Evolutionary conservation across 2,329 filamentous ascomycete genomes (phyloP).

Genomic region (Exophiala oligosperma): DNA sequence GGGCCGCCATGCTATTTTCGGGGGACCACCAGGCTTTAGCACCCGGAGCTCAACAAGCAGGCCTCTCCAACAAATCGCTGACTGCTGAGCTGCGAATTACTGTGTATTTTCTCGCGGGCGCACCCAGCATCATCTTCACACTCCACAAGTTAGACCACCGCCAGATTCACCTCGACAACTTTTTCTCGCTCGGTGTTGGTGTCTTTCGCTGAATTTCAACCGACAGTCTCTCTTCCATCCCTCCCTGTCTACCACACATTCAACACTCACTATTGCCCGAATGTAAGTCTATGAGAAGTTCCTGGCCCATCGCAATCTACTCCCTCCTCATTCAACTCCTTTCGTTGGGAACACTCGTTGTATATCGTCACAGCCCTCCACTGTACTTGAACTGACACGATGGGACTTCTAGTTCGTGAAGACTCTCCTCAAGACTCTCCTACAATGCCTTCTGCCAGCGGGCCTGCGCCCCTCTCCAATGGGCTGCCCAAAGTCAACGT

Average conservation of each 20-base stretch:
- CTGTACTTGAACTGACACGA: slow-evolving; percentile 21
- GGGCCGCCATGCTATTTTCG: slow-evolving; percentile 29
- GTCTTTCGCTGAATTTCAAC: slow-evolving; percentile 16
- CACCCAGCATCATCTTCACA: slow-evolving; percentile 17
- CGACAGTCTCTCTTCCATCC: slow-evolving; percentile 1
- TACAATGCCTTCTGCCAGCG: slow-evolving; percentile 47
- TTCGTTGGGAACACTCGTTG: slow-evolving; percentile 1
- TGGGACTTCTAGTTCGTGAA: slow-evolving; percentile 27
- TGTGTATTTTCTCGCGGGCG: slow-evolving; percentile 5
- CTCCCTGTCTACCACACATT: slow-evolving; percentile 1
- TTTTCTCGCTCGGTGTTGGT: slow-evolving; percentile 10
- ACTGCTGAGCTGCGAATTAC: background rate
- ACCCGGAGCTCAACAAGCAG: slow-evolving; percentile 27
- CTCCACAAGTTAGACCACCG: slow-evolving; percentile 8
- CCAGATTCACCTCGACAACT: slow-evolving; percentile 8
- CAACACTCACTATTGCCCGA: slow-evolving; percentile 13
- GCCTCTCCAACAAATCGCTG: too few relatives aligned
- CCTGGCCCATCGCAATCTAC: slow-evolving; percentile 8
- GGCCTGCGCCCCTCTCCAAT: slow-evolving; percentile 41
- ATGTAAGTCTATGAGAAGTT: slow-evolving; percentile 17
- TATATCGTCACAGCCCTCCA: slow-evolving; percentile 4
- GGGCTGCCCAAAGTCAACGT: slow-evolving; percentile 53
- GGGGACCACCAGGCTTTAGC: slow-evolving; percentile 9
- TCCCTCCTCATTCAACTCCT: slow-evolving; percentile 5
- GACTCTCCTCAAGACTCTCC: slow-evolving; percentile 25